These are phyloP conservation scores for Cordyceps farinosa DNA, from an alignment of 2,329 filamentous ascomycete species.

Conservation along the genomic window DNA sequence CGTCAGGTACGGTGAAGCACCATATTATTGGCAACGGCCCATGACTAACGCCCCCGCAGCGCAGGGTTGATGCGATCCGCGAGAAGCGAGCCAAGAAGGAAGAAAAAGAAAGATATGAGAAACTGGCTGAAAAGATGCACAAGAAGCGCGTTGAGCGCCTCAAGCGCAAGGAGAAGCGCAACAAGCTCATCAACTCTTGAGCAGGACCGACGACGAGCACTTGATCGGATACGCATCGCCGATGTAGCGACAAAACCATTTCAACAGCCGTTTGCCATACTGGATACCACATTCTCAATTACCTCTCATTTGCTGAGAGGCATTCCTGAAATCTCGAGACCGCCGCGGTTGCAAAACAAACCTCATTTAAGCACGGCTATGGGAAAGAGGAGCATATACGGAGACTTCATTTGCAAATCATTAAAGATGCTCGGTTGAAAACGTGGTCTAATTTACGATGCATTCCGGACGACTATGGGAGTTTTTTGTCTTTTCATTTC, in stretches of 20 bases:
- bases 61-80: slow-evolving; percentile 73
- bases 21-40: too few species aligned
- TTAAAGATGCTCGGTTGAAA: not conserved
- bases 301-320: too few species aligned
- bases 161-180: slow-evolving; percentile 95
- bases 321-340: not conserved
- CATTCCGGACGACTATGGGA: not conserved
- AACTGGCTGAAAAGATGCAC: slow-evolving; percentile 98
- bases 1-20: slow-evolving; percentile 60
- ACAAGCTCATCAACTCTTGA: slow-evolving; percentile 72
- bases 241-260: not conserved
- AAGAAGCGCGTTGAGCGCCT: slow-evolving; percentile 87
- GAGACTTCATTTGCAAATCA: not conserved
- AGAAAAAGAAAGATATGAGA: slow-evolving; percentile 87
- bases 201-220: not conserved
- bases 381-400: not conserved
- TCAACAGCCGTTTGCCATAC: not conserved
- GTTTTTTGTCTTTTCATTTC: not conserved
- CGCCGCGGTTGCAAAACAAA: not conserved
- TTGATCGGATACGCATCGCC: not conserved
- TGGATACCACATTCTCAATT: not conserved
- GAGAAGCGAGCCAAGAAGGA: slow-evolving; percentile 85
- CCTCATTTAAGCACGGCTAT: not conserved
- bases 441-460: slow-evolving; percentile 1
- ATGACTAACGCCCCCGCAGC: slow-evolving; percentile 44